Evolutionary conservation across 768 basidiomycete genomes (phyloP).

Genomic region (Kwoniella dendrophila): DNA sequence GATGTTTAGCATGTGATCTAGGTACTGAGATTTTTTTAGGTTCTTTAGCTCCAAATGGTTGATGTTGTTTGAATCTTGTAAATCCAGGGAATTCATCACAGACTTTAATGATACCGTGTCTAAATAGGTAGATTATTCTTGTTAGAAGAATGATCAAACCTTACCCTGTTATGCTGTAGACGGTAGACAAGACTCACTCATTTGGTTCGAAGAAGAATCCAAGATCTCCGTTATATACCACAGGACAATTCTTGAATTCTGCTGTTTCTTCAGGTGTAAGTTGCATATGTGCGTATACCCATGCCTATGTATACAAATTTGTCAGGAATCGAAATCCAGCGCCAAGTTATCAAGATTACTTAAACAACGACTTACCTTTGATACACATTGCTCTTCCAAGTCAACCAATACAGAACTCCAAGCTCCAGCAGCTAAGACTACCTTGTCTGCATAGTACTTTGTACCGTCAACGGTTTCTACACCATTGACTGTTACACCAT

Average conservation of each 20-base stretch:
- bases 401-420: slow-evolving; percentile 43
- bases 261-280: slow-evolving; percentile 39
- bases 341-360: too few relatives aligned
- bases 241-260: slow-evolving; percentile 29
- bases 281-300: slow-evolving; percentile 45
- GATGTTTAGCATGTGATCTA: slow-evolving; percentile 47
- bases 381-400: slow-evolving; percentile 45
- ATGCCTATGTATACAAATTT: slow-evolving; percentile 17
- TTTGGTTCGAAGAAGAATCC: slow-evolving; percentile 50
- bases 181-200: slow-evolving; percentile 13
- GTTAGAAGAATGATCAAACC: background rate
- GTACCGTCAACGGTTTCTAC: slow-evolving; percentile 38
- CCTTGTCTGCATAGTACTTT: slow-evolving; percentile 34
- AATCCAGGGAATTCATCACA: slow-evolving; percentile 47
- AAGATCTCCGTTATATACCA: slow-evolving; percentile 48
- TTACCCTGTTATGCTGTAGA: background rate
- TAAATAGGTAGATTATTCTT: background rate
- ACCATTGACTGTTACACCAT: slow-evolving; percentile 36
- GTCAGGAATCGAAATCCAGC: too few relatives aligned
- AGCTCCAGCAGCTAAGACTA: slow-evolving; percentile 46
- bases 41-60: slow-evolving; percentile 34
- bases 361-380: slow-evolving; percentile 32
- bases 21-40: slow-evolving; percentile 36
- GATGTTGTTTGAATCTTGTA: slow-evolving; percentile 31
- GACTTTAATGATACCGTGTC: slow-evolving; percentile 35